Evolutionary conservation across 768 basidiomycete species (phyloP).

Genomic region (Mycena crocata): DNA sequence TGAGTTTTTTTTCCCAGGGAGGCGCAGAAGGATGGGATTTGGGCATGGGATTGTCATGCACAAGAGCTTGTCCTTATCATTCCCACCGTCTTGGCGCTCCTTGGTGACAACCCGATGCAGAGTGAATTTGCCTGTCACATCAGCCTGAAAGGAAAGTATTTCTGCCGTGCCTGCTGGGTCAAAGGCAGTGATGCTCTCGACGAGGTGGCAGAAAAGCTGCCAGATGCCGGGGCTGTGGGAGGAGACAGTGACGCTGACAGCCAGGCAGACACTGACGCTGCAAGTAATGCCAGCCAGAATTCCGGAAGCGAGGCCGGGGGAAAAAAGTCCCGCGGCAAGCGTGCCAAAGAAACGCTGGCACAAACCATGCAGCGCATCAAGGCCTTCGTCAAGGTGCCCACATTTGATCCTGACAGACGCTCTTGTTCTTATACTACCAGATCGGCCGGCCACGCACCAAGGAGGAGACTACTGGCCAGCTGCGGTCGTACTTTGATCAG

Average conservation of each 20-base stretch:
- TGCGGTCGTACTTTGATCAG: conserved; percentile 33
- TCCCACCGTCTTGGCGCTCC: conserved; percentile 43
- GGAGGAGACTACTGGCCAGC: conserved; percentile 6
- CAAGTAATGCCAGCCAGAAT: no score
- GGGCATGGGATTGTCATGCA: conserved; percentile 49
- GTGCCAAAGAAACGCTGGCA: background rate
- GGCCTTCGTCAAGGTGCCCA: conserved; percentile 5
- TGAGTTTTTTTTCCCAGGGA: conserved; percentile 32
- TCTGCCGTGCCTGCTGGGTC: conserved; percentile 14
- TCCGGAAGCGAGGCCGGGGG: background rate
- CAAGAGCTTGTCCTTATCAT: conserved; percentile 46
- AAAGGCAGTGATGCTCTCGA: conserved; percentile 40
- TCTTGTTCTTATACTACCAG: background rate
- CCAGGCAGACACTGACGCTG: no score
- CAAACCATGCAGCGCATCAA: conserved; percentile 8
- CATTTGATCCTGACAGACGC: no score
- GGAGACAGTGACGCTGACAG: no score
- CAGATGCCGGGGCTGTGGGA: no score
- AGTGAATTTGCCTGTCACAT: conserved; percentile 51
- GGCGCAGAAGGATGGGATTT: conserved; percentile 44
- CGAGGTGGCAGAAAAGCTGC: background rate
- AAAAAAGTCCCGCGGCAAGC: background rate
- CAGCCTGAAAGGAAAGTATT: background rate
- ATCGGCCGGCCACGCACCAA: background rate
- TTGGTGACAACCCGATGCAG: conserved; percentile 56